These are phyloP conservation scores for Acidomyces sp. DNA, from an alignment of 495 filamentous ascomycete species.

Conservation along the genomic window DNA sequence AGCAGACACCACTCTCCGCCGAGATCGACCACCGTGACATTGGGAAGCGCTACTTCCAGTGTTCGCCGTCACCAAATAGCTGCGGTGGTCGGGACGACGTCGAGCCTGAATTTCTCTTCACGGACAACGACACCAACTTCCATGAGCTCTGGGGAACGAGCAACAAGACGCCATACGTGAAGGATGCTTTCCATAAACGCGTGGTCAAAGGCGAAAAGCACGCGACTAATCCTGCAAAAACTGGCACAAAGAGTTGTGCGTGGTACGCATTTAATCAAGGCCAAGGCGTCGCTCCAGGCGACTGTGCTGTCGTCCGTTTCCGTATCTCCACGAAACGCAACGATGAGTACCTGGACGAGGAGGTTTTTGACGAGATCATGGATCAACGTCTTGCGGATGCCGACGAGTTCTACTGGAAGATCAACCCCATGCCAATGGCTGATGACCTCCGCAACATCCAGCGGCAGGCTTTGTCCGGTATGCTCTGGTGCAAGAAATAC, in stretches of 20 bases:
- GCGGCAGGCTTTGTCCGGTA: slow-evolving; percentile 81
- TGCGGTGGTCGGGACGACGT: slow-evolving; percentile 68
- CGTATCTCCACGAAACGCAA: slow-evolving; percentile 58
- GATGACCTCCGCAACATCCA: slow-evolving; percentile 94
- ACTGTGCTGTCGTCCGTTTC: slow-evolving; percentile 92
- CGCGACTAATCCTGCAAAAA: slow-evolving; percentile 65
- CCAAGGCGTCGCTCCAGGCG: slow-evolving; percentile 71
- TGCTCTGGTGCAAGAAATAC: slow-evolving; percentile 97
- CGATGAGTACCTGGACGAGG: slow-evolving; percentile 72
- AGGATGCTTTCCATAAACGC: slow-evolving; percentile 83
- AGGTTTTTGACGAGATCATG: slow-evolving; percentile 80
- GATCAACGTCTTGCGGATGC: slow-evolving; percentile 75
- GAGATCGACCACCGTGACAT: slow-evolving; percentile 63
- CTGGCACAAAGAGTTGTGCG: slow-evolving; percentile 78
- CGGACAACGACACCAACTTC: slow-evolving; percentile 88
- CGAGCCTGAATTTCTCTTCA: slow-evolving; percentile 71
- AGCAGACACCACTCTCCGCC: slow-evolving; percentile 48
- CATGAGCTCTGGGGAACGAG: slow-evolving; percentile 56
- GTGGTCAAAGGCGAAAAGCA: slow-evolving; percentile 72
- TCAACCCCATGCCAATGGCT: slow-evolving; percentile 86
- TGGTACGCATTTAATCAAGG: slow-evolving; percentile 88
- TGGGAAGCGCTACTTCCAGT: slow-evolving; percentile 68
- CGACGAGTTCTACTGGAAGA: slow-evolving; percentile 87
- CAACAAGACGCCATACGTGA: slow-evolving; percentile 74
- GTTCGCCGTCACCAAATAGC: slow-evolving; percentile 80